A percentile compares a stretch with the other conserved stretches of the same genome.
Conservation (phyloP, 2,329 filamentous ascomycete genomes). For the Cercospora janseana region DNA sequence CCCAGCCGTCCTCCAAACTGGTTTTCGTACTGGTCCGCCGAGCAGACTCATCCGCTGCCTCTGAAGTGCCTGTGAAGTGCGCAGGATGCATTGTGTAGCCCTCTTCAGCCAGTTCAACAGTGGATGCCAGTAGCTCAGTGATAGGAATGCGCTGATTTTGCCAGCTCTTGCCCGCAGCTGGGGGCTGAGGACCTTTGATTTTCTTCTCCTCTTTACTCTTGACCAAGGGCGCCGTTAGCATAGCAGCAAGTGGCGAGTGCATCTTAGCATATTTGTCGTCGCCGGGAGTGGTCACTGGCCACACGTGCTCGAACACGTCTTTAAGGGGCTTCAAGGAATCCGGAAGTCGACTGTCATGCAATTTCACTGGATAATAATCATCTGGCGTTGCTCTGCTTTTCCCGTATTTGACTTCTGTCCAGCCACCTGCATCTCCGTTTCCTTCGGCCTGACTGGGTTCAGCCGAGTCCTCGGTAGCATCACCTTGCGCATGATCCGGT, state of each 20-base stretch:
- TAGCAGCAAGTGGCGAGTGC: slow-evolving; percentile 81
- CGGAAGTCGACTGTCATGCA: slow-evolving; percentile 45
- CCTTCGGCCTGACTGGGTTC: neutral
- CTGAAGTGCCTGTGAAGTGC: slow-evolving; percentile 49
- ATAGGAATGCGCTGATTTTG: slow-evolving; percentile 76
- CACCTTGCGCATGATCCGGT: neutral
- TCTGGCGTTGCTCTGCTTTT: slow-evolving; percentile 45
- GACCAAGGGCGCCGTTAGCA: slow-evolving; percentile 71
- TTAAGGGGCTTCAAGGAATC: slow-evolving; percentile 60
- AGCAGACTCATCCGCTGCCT: slow-evolving; percentile 42
- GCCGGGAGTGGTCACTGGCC: slow-evolving; percentile 84
- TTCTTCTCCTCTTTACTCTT: slow-evolving; percentile 67
- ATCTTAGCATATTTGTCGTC: slow-evolving; percentile 78
- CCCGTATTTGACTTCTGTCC: slow-evolving; percentile 18
- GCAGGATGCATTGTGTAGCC: slow-evolving; percentile 83
- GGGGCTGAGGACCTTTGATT: slow-evolving; percentile 59
- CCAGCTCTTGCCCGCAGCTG: slow-evolving; percentile 64
- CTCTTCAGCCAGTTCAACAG: slow-evolving; percentile 74
- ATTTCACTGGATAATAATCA: slow-evolving; percentile 50
- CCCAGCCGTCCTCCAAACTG: slow-evolving; percentile 67
- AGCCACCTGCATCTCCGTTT: slow-evolving; percentile 19
- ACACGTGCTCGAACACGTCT: slow-evolving; percentile 81
- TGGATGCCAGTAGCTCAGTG: slow-evolving; percentile 70
- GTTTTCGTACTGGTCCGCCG: slow-evolving; percentile 46
- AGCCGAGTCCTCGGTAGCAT: slow-evolving; percentile 5